Percentiles rank a stretch among this genome's conserved stretches.
These are phyloP conservation scores for Tilletia horrida DNA, from an alignment of 1,284 basidiomycete species.

Conservation along the genomic window DNA sequence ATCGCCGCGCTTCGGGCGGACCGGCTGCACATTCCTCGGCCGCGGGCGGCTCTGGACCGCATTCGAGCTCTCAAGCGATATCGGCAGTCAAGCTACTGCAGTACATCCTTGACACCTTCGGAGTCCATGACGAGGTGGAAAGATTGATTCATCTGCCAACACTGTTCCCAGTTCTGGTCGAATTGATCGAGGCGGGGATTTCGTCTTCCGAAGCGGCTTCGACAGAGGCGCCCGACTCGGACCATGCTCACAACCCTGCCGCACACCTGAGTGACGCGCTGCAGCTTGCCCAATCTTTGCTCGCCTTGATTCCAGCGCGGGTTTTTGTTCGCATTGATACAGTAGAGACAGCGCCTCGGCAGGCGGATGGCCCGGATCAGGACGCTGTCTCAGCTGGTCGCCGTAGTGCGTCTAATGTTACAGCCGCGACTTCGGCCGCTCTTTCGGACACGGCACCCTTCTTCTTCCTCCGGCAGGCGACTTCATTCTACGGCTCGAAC, in stretches of 20 bases:
- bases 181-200: conserved; percentile 27
- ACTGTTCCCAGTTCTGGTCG: conserved; percentile 30
- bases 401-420: background rate
- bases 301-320: conserved; percentile 36
- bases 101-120: conserved; percentile 71
- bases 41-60: background rate
- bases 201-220: background rate
- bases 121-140: conserved; percentile 75
- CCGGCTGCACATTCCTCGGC: background rate
- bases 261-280: conserved; percentile 26
- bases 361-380: background rate
- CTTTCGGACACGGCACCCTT: background rate
- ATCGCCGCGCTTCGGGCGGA: background rate
- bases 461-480: conserved; percentile 18
- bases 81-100: conserved; percentile 56
- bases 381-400: background rate
- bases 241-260: background rate
- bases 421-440: conserved; percentile 5
- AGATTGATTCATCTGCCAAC: conserved; percentile 72
- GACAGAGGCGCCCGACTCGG: background rate
- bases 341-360: background rate
- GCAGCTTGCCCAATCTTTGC: conserved; percentile 34
- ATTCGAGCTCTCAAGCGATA: background rate
- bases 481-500: conserved; percentile 17
- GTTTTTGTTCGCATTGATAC: conserved; percentile 33